Evolutionary conservation across 257 asterid species (phyloP).

Genomic region (Ilex aquifolium): DNA sequence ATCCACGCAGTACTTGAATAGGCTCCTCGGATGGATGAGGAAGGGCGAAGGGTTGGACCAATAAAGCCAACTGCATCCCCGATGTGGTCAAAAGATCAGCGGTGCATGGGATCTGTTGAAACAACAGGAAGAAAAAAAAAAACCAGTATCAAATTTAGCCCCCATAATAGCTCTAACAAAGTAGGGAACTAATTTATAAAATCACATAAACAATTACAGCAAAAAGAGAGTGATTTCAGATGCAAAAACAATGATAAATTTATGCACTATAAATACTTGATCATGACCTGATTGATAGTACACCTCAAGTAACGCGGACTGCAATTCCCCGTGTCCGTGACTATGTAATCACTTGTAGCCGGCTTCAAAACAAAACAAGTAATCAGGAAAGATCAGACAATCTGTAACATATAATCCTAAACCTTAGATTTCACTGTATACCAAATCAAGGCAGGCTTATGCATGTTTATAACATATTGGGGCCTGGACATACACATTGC

Average conservation of each 20-base stretch:
- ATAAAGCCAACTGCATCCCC: slow-evolving; percentile 87
- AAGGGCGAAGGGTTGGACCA: slow-evolving; percentile 98
- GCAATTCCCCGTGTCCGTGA: slow-evolving; percentile 93
- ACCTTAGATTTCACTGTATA: too few relatives aligned
- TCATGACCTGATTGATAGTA: slow-evolving; percentile 83
- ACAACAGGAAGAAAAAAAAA: slow-evolving; percentile 14
- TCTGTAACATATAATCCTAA: slow-evolving; percentile 1
- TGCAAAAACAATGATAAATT: slow-evolving; percentile 10
- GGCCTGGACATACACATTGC: too few relatives aligned
- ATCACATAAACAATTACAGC: slow-evolving; percentile 2
- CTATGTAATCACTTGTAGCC: slow-evolving; percentile 91
- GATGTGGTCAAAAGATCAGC: slow-evolving; percentile 91
- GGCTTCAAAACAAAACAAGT: slow-evolving; percentile 50
- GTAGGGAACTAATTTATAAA: not conserved
- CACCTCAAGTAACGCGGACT: slow-evolving; percentile 98
- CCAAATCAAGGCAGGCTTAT: too few relatives aligned
- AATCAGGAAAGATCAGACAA: slow-evolving; percentile 13
- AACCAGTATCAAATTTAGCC: slow-evolving; percentile 14
- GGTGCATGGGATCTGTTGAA: slow-evolving; percentile 83
- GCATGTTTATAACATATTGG: not conserved
- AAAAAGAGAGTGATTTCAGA: slow-evolving; percentile 4
- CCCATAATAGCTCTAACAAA: slow-evolving; percentile 11
- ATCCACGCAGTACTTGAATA: slow-evolving; percentile 60
- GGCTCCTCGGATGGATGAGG: slow-evolving; percentile 98
- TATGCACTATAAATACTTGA: slow-evolving; percentile 7